Evolutionary conservation across 345 rosid species (phyloP), one percentile per base, ranked within the genome.

Genomic region (Aquilaria malaccensis): DNA sequence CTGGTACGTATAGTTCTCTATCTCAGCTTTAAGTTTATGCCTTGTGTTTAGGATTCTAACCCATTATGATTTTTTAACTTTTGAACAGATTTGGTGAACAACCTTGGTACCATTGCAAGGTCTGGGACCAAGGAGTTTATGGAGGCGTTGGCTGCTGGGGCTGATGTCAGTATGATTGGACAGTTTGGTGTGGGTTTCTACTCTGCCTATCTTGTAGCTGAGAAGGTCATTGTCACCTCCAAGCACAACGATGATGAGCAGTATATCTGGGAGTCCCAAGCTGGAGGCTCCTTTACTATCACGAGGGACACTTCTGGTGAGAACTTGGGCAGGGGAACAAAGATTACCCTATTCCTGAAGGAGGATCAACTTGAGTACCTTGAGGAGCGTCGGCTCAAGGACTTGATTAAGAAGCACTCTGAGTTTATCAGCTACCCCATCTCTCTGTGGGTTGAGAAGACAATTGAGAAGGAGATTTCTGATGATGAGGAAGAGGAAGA

Each of bases 391-490:
- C 73, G 68, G 67, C 60, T 77, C 45, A 77, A 73, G 70, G 81
- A 77, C 62, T 75, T 77, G 30, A 75, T 77, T 56, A 77, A 77
- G 65, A 77, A 77, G 73, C 81, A 77, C 45, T 73, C 81, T 15
- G 81, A 77, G 64, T 77, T 77, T 68, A 77, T 77, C 56, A 77
- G 81, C 60, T 77, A 73, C 31, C 81, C 78, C 2, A 77, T 77
- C 50, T 73, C 67, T 55, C 62, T 77, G 2, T 77, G 81, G 81
- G 64, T 75, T 2, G 78, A 77, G 77, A 77, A 77, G 58, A 73
- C 81, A 2, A 73, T 68, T 2, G 81, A 77, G 62, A 73, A 73
- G 61, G 73, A 77, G 62, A 58, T 77, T 14, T 73, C 75, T 58
- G 78, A 77, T 11, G 78, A 73, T 37, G 78, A 77, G 51, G 78